Conservation (phyloP, 2,329 filamentous ascomycete genomes). For the Alternaria gansuensis region DNA sequence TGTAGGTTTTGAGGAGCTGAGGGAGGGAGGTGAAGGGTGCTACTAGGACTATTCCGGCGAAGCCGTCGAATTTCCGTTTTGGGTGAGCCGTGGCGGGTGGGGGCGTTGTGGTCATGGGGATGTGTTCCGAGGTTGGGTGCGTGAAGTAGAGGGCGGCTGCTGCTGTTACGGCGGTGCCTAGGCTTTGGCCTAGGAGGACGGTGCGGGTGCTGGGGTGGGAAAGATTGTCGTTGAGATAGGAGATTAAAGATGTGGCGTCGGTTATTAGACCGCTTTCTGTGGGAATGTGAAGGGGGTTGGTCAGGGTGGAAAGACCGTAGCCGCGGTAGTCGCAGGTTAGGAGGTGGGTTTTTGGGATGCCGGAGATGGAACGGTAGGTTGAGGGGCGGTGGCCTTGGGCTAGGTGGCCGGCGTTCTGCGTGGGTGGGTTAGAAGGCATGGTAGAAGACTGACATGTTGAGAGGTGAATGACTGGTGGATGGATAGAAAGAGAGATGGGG, state of each 20-base stretch:
- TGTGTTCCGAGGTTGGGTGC: constrained; percentile 36
- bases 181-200: constrained; percentile 82
- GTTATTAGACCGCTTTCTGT: constrained; percentile 82
- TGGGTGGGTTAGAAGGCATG: constrained; percentile 4
- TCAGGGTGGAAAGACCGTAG: constrained; percentile 82
- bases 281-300: constrained; percentile 59
- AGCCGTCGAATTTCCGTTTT: constrained; percentile 58
- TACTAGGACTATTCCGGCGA: constrained; percentile 81
- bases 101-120: constrained; percentile 40
- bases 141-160: constrained; percentile 77
- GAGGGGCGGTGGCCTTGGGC: constrained; percentile 79
- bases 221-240: constrained; percentile 73
- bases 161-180: constrained; percentile 84
- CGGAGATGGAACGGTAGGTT: constrained; percentile 79
- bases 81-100: neutral
- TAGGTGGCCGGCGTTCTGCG: constrained; percentile 83
- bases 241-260: constrained; percentile 76
- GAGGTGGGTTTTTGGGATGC: constrained; percentile 75
- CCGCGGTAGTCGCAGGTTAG: constrained; percentile 92
- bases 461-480: neutral
- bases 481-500: neutral
- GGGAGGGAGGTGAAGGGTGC: constrained; percentile 80
- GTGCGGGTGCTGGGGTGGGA: constrained; percentile 75
- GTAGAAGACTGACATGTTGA: constrained; percentile 26
- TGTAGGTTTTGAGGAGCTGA: constrained; percentile 77